phyloP scores from a whole-genome alignment of 768 basidiomycete species.

The Asterophora lycoperdoides region DNA sequence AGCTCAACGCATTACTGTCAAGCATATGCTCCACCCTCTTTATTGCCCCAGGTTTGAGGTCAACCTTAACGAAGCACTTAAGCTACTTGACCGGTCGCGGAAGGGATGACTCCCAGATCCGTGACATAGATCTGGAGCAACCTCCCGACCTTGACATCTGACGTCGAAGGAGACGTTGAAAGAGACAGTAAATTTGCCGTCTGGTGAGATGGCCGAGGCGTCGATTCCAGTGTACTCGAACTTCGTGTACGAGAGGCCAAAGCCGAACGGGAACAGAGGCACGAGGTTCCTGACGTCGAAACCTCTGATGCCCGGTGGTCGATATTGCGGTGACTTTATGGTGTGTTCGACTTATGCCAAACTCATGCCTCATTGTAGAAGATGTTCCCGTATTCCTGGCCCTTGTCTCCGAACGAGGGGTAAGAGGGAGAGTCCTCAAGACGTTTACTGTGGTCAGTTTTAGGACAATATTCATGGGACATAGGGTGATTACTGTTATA shows the following conservation, averaged over 20 bases:
- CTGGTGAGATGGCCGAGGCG: slow-evolving; percentile 28
- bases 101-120: slow-evolving; percentile 36
- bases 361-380: slow-evolving; percentile 48
- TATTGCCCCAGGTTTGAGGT: slow-evolving; percentile 39
- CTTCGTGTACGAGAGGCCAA: slow-evolving; percentile 56
- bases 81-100: slow-evolving; percentile 44
- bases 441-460: slow-evolving; percentile 38
- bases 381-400: slow-evolving; percentile 40
- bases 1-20: slow-evolving; percentile 46
- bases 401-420: slow-evolving; percentile 39
- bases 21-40: slow-evolving; percentile 35
- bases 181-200: slow-evolving; percentile 33
- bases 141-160: slow-evolving; percentile 41
- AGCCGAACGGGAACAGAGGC: slow-evolving; percentile 53
- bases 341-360: slow-evolving; percentile 21
- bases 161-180: slow-evolving; percentile 45
- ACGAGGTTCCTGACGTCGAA: slow-evolving; percentile 41
- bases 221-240: slow-evolving; percentile 47
- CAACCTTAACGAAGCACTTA: slow-evolving; percentile 45
- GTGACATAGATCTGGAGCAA: slow-evolving; percentile 46
- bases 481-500: too few species aligned
- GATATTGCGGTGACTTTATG: not conserved
- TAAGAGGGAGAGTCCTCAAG: slow-evolving; percentile 51
- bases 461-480: too few species aligned
- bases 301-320: slow-evolving; percentile 37